Evolutionary conservation across 192 early-diverging fungal species (phyloP).

Genomic region (Umbelopsis vinacea): DNA sequence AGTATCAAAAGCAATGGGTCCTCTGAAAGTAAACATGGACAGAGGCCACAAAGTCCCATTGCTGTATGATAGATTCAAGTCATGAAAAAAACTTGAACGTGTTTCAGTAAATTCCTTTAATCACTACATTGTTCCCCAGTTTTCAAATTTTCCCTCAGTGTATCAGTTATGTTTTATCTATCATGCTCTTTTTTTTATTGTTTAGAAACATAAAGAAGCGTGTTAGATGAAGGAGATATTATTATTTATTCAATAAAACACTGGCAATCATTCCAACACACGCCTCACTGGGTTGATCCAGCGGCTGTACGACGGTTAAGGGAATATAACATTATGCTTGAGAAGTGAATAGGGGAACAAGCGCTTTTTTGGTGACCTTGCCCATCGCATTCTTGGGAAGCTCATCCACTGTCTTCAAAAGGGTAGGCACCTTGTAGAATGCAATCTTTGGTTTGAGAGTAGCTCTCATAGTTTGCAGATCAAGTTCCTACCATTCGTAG

Average conservation of each 20-base stretch:
- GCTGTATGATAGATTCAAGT: neutral
- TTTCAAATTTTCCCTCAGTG: neutral
- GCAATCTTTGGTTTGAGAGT: conserved; percentile 66
- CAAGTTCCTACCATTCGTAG: conserved; percentile 12
- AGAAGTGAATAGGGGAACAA: conserved; percentile 54
- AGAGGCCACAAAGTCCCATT: neutral
- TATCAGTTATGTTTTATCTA: neutral
- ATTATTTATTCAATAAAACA: neutral
- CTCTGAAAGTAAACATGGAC: neutral
- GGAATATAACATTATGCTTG: neutral
- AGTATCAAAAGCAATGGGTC: neutral
- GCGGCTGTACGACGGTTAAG: neutral
- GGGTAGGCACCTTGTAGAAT: conserved; percentile 76
- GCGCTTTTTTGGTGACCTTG: conserved; percentile 85
- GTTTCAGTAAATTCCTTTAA: neutral
- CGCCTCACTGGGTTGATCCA: neutral
- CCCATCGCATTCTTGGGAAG: conserved; percentile 89
- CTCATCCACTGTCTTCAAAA: conserved; percentile 49
- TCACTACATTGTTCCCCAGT: neutral
- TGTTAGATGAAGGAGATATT: neutral
- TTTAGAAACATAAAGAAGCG: neutral
- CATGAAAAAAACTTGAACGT: neutral
- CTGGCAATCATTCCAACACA: neutral
- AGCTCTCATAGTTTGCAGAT: conserved; percentile 27
- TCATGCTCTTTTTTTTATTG: neutral